Conservation (phyloP, 2,329 filamentous ascomycete genomes). For the Huntiella decipiens region DNA sequence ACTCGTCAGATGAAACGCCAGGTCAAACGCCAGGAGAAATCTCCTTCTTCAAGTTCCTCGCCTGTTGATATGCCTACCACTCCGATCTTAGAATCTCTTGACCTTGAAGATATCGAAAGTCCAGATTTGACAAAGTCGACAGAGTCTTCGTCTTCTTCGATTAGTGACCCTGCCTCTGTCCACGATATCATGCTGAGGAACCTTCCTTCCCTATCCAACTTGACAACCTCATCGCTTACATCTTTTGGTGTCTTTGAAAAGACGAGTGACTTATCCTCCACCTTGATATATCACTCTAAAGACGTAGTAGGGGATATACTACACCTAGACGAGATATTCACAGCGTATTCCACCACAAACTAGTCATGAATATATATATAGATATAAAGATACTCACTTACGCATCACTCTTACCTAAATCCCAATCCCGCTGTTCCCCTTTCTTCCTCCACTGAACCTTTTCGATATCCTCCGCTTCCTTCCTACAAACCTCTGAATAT, state of each 20-base stretch:
- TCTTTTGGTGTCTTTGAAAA: not conserved
- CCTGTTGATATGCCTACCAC: too few species aligned
- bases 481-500: conserved; percentile 19
- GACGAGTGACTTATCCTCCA: not conserved
- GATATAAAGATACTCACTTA: conserved; percentile 1
- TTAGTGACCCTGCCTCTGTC: too few species aligned
- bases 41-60: too few species aligned
- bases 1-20: too few species aligned
- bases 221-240: not conserved
- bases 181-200: too few species aligned
- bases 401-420: conserved; percentile 29
- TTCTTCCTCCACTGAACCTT: conserved; percentile 54
- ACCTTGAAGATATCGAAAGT: too few species aligned
- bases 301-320: not conserved
- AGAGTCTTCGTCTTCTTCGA: too few species aligned
- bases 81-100: too few species aligned
- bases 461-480: conserved; percentile 31
- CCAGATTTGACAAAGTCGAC: too few species aligned
- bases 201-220: too few species aligned
- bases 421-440: conserved; percentile 46
- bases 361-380: not conserved
- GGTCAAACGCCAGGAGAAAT: too few species aligned
- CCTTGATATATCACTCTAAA: not conserved
- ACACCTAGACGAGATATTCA: not conserved
- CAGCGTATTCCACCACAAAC: too few species aligned